A percentile compares a stretch with the other conserved stretches of the same genome.
These are phyloP conservation scores for Naganishia randhawae DNA, from an alignment of 768 basidiomycete species.

Conservation along the genomic window DNA sequence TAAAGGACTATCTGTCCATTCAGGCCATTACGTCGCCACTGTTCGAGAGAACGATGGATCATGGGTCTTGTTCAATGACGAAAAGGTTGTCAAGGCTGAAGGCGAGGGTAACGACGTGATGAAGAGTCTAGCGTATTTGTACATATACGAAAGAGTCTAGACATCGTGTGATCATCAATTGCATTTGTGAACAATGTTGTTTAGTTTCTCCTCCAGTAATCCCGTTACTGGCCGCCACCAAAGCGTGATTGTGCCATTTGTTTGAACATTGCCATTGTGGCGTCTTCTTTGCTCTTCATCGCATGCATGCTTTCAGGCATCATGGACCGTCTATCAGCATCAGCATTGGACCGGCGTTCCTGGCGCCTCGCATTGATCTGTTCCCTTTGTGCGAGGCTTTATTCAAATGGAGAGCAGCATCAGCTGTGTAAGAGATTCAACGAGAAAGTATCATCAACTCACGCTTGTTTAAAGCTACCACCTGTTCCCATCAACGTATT, in stretches of 20 bases:
- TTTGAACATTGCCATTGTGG: constrained; percentile 96
- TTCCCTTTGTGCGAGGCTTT: constrained; percentile 70
- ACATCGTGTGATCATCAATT: background rate
- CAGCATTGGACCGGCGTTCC: constrained; percentile 47
- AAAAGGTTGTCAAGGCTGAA: constrained; percentile 90
- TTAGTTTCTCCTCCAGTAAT: too few relatives aligned
- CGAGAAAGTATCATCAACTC: constrained; percentile 39
- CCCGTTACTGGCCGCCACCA: constrained; percentile 51
- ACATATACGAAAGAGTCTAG: constrained; percentile 72
- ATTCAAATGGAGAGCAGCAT: constrained; percentile 21
- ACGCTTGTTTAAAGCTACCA: constrained; percentile 78
- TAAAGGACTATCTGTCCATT: constrained; percentile 92
- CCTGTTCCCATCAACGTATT: constrained; percentile 68
- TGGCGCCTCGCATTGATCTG: constrained; percentile 64
- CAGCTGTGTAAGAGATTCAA: background rate
- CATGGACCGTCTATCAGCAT: constrained; percentile 55
- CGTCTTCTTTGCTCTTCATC: constrained; percentile 74
- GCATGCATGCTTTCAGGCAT: constrained; percentile 63
- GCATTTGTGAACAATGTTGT: background rate
- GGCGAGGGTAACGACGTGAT: constrained; percentile 72
- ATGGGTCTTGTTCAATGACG: constrained; percentile 94
- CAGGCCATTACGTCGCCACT: constrained; percentile 53
- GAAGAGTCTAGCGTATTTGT: constrained; percentile 85
- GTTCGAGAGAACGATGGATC: constrained; percentile 56
- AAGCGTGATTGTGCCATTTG: constrained; percentile 82